These are phyloP conservation scores for Balakata baccata DNA, from an alignment of 345 rosid species.

Conservation along the genomic window DNA sequence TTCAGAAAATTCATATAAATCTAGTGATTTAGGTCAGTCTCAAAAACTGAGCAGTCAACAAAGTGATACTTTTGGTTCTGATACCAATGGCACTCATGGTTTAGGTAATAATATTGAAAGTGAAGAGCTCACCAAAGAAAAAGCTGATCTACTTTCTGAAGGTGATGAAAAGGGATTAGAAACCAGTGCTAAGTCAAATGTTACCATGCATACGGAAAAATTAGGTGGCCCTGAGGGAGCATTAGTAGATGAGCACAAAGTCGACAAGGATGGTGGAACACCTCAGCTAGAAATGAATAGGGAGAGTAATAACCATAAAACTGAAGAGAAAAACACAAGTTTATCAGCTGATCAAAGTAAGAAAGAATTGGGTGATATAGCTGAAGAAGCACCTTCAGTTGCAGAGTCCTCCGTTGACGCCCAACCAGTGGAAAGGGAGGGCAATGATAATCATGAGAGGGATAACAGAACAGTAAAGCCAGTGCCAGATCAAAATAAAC, in stretches of 20 bases:
- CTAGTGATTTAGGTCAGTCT: conserved; percentile 37
- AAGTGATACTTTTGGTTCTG: conserved; percentile 37
- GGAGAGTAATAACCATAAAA: conserved; percentile 34
- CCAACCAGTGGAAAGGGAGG: conserved; percentile 49
- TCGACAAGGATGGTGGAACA: conserved; percentile 35
- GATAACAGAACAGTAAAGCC: conserved; percentile 47
- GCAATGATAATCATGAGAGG: conserved; percentile 45
- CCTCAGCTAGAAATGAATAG: conserved; percentile 34
- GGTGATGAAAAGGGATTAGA: conserved; percentile 40
- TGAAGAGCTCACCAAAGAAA: conserved; percentile 29
- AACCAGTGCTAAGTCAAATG: conserved; percentile 28
- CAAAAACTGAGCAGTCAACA: conserved; percentile 30
- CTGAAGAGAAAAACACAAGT: conserved; percentile 43
- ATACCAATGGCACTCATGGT: conserved; percentile 35
- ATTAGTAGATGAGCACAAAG: conserved; percentile 35
- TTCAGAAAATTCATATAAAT: conserved; percentile 37
- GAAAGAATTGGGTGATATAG: conserved; percentile 26
- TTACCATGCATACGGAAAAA: conserved; percentile 29
- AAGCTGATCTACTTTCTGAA: conserved; percentile 34
- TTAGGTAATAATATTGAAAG: conserved; percentile 36
- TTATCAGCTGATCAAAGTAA: conserved; percentile 46
- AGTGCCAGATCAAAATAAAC: conserved; percentile 40
- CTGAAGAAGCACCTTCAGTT: conserved; percentile 42
- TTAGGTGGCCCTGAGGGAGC: conserved; percentile 35
- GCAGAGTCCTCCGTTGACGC: conserved; percentile 45